Evolutionary conservation across 805 yeast genomes (phyloP).

Genomic region (Ogataea trehaloabstinens): DNA sequence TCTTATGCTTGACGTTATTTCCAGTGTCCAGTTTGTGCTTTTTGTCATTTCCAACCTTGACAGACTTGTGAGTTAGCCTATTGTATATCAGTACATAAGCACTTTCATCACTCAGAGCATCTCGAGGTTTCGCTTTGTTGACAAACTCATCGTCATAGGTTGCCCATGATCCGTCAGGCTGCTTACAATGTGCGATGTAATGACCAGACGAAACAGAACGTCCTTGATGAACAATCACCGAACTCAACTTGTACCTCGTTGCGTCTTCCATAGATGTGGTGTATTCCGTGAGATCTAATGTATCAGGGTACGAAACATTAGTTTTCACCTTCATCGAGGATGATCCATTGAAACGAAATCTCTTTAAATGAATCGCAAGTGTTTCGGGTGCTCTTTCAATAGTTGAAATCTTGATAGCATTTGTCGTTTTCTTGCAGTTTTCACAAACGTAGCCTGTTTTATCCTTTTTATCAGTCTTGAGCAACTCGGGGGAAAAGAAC

Average conservation of each 20-base stretch:
- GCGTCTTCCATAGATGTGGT: conserved; percentile 45
- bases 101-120: conserved; percentile 76
- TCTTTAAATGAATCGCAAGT: conserved; percentile 78
- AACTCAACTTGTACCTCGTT: conserved; percentile 64
- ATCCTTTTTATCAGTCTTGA: conserved; percentile 64
- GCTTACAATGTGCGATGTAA: conserved; percentile 85
- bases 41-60: conserved; percentile 9
- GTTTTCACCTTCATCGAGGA: conserved; percentile 83
- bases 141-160: conserved; percentile 92
- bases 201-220: conserved; percentile 91
- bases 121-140: conserved; percentile 66
- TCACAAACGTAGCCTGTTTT: conserved; percentile 86
- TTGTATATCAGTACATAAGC: conserved; percentile 90
- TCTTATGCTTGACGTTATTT: not conserved
- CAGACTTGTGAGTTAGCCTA: conserved; percentile 59
- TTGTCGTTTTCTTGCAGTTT: conserved; percentile 71
- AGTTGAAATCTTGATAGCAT: conserved; percentile 72
- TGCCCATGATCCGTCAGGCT: conserved; percentile 91
- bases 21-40: conserved; percentile 11
- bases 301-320: conserved; percentile 76
- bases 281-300: conserved; percentile 68
- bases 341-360: conserved; percentile 83
- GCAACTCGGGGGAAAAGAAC: conserved; percentile 79
- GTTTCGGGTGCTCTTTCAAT: conserved; percentile 87
- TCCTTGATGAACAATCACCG: conserved; percentile 93